These are phyloP conservation scores for Rasamsonia emersonii DNA, from an alignment of 2,329 filamentous ascomycete species.

Conservation along the genomic window DNA sequence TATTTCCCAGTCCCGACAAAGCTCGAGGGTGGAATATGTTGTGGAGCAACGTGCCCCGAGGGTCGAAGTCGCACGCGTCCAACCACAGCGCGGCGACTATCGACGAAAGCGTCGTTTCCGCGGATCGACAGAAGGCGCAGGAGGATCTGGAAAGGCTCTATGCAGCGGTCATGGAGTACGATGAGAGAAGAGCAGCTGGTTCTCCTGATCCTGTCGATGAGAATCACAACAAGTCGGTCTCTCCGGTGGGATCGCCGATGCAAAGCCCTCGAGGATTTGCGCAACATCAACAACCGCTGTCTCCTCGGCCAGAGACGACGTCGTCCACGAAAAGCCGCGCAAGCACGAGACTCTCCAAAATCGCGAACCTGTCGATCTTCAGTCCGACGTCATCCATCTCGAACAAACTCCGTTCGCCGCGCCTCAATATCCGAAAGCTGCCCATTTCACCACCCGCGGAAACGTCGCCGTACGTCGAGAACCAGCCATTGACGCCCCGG, in stretches of 20 bases:
- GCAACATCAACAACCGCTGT: conserved; percentile 7
- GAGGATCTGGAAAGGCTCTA: conserved; percentile 85
- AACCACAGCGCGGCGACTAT: conserved; percentile 61
- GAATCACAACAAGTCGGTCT: conserved; percentile 19
- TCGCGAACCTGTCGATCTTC: conserved; percentile 34
- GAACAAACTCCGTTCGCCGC: conserved; percentile 36
- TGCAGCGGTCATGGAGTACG: conserved; percentile 83
- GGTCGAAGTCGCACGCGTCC: conserved; percentile 26
- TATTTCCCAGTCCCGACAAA: conserved; percentile 28
- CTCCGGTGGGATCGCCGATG: conserved; percentile 15
- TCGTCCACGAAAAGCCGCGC: conserved; percentile 18
- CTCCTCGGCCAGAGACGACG: conserved; percentile 4
- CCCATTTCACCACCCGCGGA: conserved; percentile 49
- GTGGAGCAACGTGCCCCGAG: conserved; percentile 29
- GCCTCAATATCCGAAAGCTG: conserved; percentile 42
- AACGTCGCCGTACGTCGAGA: conserved; percentile 39
- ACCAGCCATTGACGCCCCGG: conserved; percentile 50
- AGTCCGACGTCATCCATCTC: conserved; percentile 31
- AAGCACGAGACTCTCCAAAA: conserved; percentile 29
- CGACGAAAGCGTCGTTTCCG: conserved; percentile 66
- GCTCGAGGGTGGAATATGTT: conserved; percentile 28
- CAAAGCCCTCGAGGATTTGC: conserved; percentile 20
- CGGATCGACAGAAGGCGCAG: conserved; percentile 66
- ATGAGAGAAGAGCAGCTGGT: conserved; percentile 43
- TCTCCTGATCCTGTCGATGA: conserved; percentile 11